phyloP scores from a whole-genome alignment of 768 basidiomycete species.

The Rhizopogon salebrosus region DNA sequence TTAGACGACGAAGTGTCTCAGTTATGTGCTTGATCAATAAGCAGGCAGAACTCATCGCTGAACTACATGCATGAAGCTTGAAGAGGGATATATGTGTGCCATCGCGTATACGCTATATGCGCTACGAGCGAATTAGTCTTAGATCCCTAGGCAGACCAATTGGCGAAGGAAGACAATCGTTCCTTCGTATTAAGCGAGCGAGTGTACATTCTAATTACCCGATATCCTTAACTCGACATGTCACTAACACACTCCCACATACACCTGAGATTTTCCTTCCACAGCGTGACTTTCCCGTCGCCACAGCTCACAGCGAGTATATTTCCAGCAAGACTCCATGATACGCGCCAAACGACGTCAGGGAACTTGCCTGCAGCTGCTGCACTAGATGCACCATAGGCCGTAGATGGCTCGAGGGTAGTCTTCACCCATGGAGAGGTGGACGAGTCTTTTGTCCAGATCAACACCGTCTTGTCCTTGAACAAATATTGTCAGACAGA shows the following conservation, averaged over 20 bases:
- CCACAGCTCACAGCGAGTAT: slow-evolving; percentile 95
- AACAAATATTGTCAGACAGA: not conserved
- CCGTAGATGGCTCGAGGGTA: slow-evolving; percentile 65
- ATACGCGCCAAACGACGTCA: slow-evolving; percentile 98
- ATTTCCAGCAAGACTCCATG: slow-evolving; percentile 96
- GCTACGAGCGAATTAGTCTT: no score
- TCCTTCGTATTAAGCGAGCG: no score
- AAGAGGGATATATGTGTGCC: no score
- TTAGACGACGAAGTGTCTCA: no score
- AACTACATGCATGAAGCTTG: no score
- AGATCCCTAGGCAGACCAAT: no score
- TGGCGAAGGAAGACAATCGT: no score
- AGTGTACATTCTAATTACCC: no score
- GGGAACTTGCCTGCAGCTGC: slow-evolving; percentile 76
- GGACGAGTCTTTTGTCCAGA: slow-evolving; percentile 86
- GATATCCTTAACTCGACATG: slow-evolving; percentile 70
- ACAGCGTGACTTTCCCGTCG: slow-evolving; percentile 95
- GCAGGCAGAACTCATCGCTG: no score
- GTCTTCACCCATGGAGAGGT: slow-evolving; percentile 76
- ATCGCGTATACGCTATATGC: no score
- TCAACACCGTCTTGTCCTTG: slow-evolving; percentile 79
- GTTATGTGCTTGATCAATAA: no score
- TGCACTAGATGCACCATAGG: slow-evolving; percentile 38
- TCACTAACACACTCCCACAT: slow-evolving; percentile 97
- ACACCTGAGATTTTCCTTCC: slow-evolving; percentile 97